Conservation (phyloP, 2,329 filamentous ascomycete species). For the Fusarium caatingaense region DNA sequence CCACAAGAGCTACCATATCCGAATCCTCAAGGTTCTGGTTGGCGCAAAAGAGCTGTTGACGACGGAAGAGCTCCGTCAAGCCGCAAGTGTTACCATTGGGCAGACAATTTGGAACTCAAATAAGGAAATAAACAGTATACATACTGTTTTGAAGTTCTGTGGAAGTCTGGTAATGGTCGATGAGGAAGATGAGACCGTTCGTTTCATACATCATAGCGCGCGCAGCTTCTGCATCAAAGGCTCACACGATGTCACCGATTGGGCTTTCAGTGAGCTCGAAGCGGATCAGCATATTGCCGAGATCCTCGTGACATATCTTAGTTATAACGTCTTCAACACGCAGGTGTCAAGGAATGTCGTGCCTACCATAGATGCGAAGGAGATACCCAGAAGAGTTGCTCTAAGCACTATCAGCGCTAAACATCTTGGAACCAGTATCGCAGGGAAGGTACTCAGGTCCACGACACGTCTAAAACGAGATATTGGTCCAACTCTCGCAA, state of each 20-base stretch:
- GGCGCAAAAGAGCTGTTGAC: slow-evolving; percentile 48
- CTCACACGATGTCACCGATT: slow-evolving; percentile 1
- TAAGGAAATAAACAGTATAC: slow-evolving; percentile 41
- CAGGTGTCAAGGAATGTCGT: neutral
- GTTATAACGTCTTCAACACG: slow-evolving; percentile 7
- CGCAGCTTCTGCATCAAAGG: slow-evolving; percentile 50
- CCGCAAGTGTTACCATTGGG: slow-evolving; percentile 52
- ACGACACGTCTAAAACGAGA: neutral
- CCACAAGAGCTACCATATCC: slow-evolving; percentile 34
- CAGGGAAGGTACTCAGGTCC: rapidly evolving
- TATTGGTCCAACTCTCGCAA: neutral
- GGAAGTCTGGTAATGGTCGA: slow-evolving; percentile 51
- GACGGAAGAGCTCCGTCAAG: slow-evolving; percentile 52
- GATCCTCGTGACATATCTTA: slow-evolving; percentile 8
- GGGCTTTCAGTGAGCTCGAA: neutral
- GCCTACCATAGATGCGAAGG: neutral
- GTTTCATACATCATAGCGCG: slow-evolving; percentile 51
- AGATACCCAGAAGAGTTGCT: neutral
- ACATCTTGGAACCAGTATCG: rapidly evolving
- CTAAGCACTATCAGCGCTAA: neutral
- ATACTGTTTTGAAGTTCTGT: slow-evolving; percentile 45
- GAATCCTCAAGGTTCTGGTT: slow-evolving; percentile 49
- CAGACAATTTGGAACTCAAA: slow-evolving; percentile 42
- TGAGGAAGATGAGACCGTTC: slow-evolving; percentile 45
- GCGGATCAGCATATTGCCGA: slow-evolving; percentile 7